phyloP scores from a whole-genome alignment of 2,329 filamentous ascomycete genomes.

The Verticillium alfalfae region DNA sequence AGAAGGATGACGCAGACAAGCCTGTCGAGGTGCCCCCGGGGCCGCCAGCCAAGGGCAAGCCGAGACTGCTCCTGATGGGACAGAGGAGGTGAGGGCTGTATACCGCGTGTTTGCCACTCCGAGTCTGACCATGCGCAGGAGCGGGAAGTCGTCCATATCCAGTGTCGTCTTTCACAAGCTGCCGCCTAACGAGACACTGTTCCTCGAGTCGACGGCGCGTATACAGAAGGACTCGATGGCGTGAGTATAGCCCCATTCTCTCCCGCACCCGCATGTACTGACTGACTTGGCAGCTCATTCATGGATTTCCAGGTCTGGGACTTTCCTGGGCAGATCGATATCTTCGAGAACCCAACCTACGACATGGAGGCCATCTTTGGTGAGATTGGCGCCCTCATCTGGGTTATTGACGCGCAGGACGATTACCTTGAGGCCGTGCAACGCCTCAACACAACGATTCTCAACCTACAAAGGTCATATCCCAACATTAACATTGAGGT shows the following conservation, averaged over 20 bases:
- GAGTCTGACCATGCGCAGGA: constrained; percentile 47
- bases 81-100: constrained; percentile 69
- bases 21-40: constrained; percentile 37
- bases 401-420: constrained; percentile 98
- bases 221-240: constrained; percentile 95
- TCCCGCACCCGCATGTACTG: neutral
- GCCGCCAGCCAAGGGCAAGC: constrained; percentile 60
- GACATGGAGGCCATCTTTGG: constrained; percentile 93
- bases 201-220: constrained; percentile 87
- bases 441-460: constrained; percentile 80
- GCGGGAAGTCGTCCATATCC: constrained; percentile 96
- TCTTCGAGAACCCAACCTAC: constrained; percentile 80
- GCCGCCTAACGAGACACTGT: constrained; percentile 90
- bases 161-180: constrained; percentile 99
- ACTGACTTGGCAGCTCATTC: constrained; percentile 63
- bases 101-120: neutral
- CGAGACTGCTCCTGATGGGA: constrained; percentile 87
- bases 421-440: constrained; percentile 91
- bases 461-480: constrained; percentile 82
- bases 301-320: constrained; percentile 99
- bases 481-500: constrained; percentile 96
- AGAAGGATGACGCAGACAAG: constrained; percentile 40
- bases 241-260: constrained; percentile 45
- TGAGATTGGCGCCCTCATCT: constrained; percentile 89
- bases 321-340: constrained; percentile 88